Evolutionary conservation across 2,329 filamentous ascomycete genomes (phyloP), one percentile per base, ranked within the genome.

Genomic region (Aspergillus pseudotamarii): DNA sequence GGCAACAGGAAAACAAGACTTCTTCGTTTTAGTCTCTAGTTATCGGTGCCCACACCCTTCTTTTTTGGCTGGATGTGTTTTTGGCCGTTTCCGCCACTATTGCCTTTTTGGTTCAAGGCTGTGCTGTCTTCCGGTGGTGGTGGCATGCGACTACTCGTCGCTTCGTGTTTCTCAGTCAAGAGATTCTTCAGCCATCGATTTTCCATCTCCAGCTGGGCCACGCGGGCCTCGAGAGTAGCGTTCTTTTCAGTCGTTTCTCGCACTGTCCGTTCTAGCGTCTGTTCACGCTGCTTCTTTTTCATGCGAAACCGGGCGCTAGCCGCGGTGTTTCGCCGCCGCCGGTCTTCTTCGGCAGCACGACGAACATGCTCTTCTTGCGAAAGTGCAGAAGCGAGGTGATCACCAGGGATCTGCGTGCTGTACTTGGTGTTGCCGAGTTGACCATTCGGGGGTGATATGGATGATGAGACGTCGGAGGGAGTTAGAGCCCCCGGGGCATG

Each of bases 271-370:
- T 94, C 92, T 56, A 96, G 86, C 8, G 92, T 91, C 78, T 93
- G 90, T 82, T 96, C 93, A 50, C 93, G 90, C 82, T 94, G 91
- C 88, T 96, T 96, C 89, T 96, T 96, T 88, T 96, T 96, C 72
- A 96, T 89, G 62, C 93, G 90, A 85, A 96, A 96, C 38, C 93
- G 90, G n/a, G 93, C 93, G 68, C 90, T 93, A 57, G 93, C 93
- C 19, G 93, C 93, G 1, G 93, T 96, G 81, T 96, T 96, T 67
- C 93, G 89, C 63, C 92, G 88, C 57, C 93, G 90, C 82, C 96
- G 96, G 77, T 96, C 93, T 79, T 96, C 93, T 78, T 96, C 93
- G 26, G 92, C 92, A 14, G 90, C 90, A 6, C 88, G 69, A 45
- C 91, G 89, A 14, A 90, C 89, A 45, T 87, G 83, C 66, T 93